These are phyloP conservation scores for Leccinellum luteum DNA, from an alignment of 768 basidiomycete species.

Conservation along the genomic window DNA sequence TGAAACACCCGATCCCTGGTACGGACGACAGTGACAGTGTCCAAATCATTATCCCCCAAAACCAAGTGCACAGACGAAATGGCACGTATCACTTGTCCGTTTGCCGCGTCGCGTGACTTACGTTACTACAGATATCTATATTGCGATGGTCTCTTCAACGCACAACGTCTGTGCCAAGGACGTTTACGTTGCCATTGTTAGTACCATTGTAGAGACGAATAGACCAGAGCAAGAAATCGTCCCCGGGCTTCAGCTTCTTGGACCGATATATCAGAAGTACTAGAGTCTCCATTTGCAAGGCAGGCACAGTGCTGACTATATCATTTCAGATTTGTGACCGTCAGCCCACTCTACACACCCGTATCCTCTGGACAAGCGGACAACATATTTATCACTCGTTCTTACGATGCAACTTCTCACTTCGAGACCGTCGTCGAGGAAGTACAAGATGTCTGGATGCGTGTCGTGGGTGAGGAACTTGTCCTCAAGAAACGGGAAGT, in stretches of 20 bases:
- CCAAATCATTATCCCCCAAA: conserved; percentile 98
- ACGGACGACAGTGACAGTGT: conserved; percentile 94
- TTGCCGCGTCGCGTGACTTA: conserved; percentile 2
- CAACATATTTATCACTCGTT: conserved; percentile 95
- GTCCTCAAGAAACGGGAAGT: conserved; percentile 87
- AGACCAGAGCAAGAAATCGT: conserved; percentile 88
- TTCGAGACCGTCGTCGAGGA: conserved; percentile 99
- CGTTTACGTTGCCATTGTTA: conserved; percentile 94
- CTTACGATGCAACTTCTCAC: conserved; percentile 98
- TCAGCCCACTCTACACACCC: conserved; percentile 86
- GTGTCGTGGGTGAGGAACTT: conserved; percentile 73
- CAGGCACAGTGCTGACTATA: conserved; percentile 7
- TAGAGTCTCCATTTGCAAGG: conserved; percentile 23
- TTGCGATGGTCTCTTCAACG: conserved; percentile 94
- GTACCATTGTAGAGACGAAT: conserved; percentile 95
- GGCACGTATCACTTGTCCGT: conserved; percentile 48
- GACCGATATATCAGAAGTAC: conserved; percentile 95
- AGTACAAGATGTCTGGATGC: conserved; percentile 93
- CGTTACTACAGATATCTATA: conserved; percentile 81
- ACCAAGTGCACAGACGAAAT: conserved; percentile 90
- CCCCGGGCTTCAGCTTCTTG: conserved; percentile 91
- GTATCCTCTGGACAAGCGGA: conserved; percentile 78
- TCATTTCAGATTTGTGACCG: conserved; percentile 74
- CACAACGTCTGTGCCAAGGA: conserved; percentile 98
- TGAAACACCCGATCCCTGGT: conserved; percentile 97